A percentile compares a stretch with the other conserved stretches of the same genome.
Evolutionary conservation across 805 yeast species (phyloP).

Genomic region (Ogataea ramenticola): DNA sequence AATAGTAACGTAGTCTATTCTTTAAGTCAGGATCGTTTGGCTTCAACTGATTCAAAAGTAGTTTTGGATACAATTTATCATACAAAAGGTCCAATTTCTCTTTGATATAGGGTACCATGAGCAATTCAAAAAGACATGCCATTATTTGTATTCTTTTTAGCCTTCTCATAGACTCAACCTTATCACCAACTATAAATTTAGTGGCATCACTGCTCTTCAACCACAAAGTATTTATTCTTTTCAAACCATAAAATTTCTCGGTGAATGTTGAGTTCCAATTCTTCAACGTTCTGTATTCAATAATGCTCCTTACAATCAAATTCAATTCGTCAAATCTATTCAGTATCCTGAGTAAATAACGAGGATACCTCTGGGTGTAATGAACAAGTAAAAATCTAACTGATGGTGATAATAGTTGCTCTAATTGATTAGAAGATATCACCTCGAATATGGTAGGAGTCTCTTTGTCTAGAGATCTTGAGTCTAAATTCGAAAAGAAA

Average conservation of each 20-base stretch:
- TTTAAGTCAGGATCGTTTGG: conserved; percentile 18
- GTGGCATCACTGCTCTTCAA: conserved; percentile 4
- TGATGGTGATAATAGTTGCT: conserved; percentile 73
- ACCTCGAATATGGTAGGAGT: conserved; percentile 88
- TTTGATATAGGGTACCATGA: conserved; percentile 59
- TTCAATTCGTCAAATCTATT: conserved; percentile 75
- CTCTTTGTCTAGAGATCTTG: conserved; percentile 64
- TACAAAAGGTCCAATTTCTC: conserved; percentile 62
- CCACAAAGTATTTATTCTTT: conserved; percentile 38
- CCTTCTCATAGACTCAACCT: conserved; percentile 43
- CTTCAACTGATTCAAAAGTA: conserved; percentile 40
- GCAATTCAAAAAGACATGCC: conserved; percentile 49
- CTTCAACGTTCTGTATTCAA: conserved; percentile 66
- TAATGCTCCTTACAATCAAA: conserved; percentile 45
- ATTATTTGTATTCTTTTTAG: conserved; percentile 46
- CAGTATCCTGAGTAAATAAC: conserved; percentile 51
- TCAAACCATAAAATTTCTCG: conserved; percentile 87
- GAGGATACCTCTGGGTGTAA: conserved; percentile 74
- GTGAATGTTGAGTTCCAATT: conserved; percentile 83
- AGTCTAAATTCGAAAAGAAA: conserved; percentile 72
- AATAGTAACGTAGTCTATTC: conserved; percentile 27
- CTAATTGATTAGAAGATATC: conserved; percentile 73
- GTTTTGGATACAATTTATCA: conserved; percentile 56
- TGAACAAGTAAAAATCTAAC: conserved; percentile 72
- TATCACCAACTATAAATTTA: conserved; percentile 5